A percentile compares a stretch with the other conserved stretches of the same genome.
Evolutionary conservation across 257 asterid species (phyloP).

Genomic region (Oldenlandia corymbosa): DNA sequence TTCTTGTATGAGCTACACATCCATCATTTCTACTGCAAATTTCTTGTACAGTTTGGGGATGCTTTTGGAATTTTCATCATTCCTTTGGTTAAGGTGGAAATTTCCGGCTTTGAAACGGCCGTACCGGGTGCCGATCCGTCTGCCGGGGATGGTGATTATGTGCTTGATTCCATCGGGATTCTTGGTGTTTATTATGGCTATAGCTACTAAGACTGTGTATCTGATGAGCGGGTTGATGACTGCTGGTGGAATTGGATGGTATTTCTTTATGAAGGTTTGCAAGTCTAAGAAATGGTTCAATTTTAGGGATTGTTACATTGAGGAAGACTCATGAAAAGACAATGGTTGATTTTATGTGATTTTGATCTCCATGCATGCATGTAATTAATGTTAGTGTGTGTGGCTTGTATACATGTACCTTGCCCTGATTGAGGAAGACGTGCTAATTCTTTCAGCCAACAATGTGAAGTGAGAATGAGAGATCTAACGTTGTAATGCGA

Average conservation of each 20-base stretch:
- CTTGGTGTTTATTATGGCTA: constrained; percentile 46
- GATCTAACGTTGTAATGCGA: no score
- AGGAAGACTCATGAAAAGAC: no score
- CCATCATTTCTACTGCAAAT: constrained; percentile 48
- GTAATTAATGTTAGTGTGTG: no score
- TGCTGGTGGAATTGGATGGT: constrained; percentile 43
- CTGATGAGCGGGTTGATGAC: constrained; percentile 50
- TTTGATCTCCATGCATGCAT: no score
- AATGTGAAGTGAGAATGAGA: no score
- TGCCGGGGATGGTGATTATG: constrained; percentile 42
- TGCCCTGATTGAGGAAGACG: no score
- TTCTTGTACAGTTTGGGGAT: constrained; percentile 65
- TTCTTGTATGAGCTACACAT: constrained; percentile 33
- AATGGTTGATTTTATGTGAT: no score
- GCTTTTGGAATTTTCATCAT: constrained; percentile 55
- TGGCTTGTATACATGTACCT: no score
- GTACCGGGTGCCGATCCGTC: constrained; percentile 38
- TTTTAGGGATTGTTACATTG: constrained; percentile 18
- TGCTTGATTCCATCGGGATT: constrained; percentile 55
- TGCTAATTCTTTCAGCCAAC: no score
- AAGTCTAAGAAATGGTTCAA: constrained; percentile 37
- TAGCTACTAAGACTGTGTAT: constrained; percentile 46
- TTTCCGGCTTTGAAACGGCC: constrained; percentile 37
- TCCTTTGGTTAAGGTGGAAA: constrained; percentile 44
- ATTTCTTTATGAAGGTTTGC: constrained; percentile 43